Evolutionary conservation across 139 green algal genomes (phyloP).

Genomic region (Edaphochlamys debaryana): DNA sequence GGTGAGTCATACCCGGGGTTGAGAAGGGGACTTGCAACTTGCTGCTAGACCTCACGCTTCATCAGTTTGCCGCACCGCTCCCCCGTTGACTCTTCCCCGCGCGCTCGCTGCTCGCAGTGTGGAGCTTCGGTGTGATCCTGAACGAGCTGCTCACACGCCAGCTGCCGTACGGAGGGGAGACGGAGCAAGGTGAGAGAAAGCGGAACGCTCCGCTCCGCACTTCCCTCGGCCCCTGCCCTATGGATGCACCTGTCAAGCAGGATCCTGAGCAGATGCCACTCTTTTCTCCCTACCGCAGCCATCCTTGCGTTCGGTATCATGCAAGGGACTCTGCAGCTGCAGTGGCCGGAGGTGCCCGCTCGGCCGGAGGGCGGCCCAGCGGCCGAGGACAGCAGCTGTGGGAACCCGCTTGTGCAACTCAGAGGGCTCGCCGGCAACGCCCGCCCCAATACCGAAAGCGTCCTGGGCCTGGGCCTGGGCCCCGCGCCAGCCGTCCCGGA

Average conservation of each 20-base stretch:
- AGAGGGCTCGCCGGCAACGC: too few species aligned
- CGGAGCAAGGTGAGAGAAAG: conserved; percentile 5
- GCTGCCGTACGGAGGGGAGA: neutral
- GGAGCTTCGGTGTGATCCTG: conserved; percentile 30
- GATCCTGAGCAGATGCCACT: neutral
- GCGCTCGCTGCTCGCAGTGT: neutral
- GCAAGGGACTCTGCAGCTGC: conserved; percentile 6
- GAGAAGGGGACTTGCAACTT: too few species aligned
- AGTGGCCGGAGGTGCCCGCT: neutral
- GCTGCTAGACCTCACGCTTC: neutral
- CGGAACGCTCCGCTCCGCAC: too few species aligned
- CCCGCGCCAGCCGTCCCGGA: neutral
- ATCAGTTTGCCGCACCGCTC: neutral
- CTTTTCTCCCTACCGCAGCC: neutral
- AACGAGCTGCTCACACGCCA: conserved; percentile 6
- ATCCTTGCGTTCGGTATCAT: conserved; percentile 3
- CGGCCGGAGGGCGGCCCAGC: neutral
- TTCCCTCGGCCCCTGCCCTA: too few species aligned
- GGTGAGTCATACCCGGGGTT: neutral
- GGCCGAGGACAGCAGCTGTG: neutral
- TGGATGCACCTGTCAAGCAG: too few species aligned
- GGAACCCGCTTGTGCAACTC: too few species aligned
- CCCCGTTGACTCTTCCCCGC: neutral
- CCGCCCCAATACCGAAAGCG: too few species aligned
- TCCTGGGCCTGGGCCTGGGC: too few species aligned